Base-by-base conservation (phyloP, 495 filamentous ascomycete species). In the Penicillium tannophilum region DNA sequence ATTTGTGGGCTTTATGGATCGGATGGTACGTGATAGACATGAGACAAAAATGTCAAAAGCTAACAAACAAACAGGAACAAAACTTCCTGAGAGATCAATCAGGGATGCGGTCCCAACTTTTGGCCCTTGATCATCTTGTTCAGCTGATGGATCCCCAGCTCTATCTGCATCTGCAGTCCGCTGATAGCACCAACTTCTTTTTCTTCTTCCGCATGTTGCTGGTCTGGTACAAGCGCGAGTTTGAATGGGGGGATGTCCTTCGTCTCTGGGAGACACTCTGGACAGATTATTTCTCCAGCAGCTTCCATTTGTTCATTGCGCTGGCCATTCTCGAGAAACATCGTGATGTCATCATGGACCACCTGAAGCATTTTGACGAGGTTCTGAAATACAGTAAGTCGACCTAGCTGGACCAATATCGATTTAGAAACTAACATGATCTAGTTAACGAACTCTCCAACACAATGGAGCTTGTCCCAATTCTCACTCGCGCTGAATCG, bases 151-250 rank as follows among this genome's bases (percentile, higher is more conserved):
- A 98, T 63, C 93, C 94, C 0, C 89, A 92, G 66, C 85, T 98
- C 41, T 98, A 97, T 66, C 76, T 90, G 10, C 94, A 98, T 67
- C 82, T 98, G 0, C 85, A 96, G 67, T 85, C 82, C 8, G 91
- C 93, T 24, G 95, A 98, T 60, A 91, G 87, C 64, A 98, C 94
- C 19, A 98, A 98, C 73, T 98, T 98, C 75, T 98, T 98, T 73
- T 98, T 98, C 80, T 98, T 98, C 80, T 98, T 98, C 83, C 88
- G 94, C 24, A 97, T 97, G 93, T 79, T 98, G 24, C 79, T 98
- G 0, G 94, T 98, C 19, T 98, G 93, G 93, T 98, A 93, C 74
- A 98, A 98, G 76, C 89, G 94, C 4, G 94, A 98, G 74, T 98
- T 98, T 65, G 81, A 84, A 64, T 98, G 92, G 90, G 68, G 78